Evolutionary conservation across 768 basidiomycete species (phyloP).

Genomic region (Leucocoprinus leucothites): DNA sequence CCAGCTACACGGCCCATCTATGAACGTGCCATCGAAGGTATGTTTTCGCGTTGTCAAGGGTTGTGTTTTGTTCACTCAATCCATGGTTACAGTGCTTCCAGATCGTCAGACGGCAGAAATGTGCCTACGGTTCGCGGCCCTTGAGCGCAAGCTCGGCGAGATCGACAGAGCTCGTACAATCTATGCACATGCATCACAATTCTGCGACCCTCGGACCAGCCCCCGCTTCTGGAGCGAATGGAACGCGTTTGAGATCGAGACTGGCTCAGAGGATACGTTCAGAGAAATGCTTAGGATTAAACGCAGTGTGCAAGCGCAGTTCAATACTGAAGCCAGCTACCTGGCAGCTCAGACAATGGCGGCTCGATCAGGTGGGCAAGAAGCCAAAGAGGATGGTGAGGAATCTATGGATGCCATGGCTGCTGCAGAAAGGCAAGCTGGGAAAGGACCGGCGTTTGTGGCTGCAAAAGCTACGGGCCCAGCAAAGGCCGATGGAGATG

Average conservation of each 20-base stretch:
- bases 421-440: constrained; percentile 67
- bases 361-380: constrained; percentile 53
- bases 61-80: neutral
- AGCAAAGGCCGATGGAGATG: constrained; percentile 34
- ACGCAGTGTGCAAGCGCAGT: constrained; percentile 96
- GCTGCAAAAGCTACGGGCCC: constrained; percentile 61
- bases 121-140: constrained; percentile 92
- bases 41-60: neutral
- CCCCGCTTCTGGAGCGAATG: constrained; percentile 96
- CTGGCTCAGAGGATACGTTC: constrained; percentile 98
- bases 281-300: constrained; percentile 93
- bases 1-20: constrained; percentile 97
- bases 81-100: constrained; percentile 57
- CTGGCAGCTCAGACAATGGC: constrained; percentile 87
- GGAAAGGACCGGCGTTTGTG: constrained; percentile 72
- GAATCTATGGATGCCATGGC: constrained; percentile 82
- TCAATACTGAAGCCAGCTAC: constrained; percentile 96
- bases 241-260: constrained; percentile 98
- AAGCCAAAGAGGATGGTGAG: constrained; percentile 27
- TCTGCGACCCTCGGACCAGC: constrained; percentile 93
- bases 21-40: constrained; percentile 85
- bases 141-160: constrained; percentile 98
- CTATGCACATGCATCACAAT: constrained; percentile 97
- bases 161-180: constrained; percentile 96
- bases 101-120: constrained; percentile 95